Percentiles rank a stretch among this genome's conserved stretches.
Conservation (phyloP, 352 stramenopile genomes). For the Aphanomyces cochlioides region DNA sequence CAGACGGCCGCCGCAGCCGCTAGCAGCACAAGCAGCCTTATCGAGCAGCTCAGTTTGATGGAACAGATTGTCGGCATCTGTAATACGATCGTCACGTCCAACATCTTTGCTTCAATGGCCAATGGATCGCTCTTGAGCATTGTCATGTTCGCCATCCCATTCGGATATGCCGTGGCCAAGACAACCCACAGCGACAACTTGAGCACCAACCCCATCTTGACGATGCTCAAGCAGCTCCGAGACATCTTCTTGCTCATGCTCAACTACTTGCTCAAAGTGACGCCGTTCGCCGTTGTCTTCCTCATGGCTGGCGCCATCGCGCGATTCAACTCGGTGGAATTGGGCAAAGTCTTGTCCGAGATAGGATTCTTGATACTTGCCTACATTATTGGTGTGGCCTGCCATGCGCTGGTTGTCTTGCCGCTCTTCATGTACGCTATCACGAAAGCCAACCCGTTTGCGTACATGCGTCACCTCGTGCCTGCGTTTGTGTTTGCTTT, state of each 20-base stretch:
- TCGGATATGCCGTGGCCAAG: conserved; percentile 59
- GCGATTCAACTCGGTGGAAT: conserved; percentile 11
- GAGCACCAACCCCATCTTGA: conserved; percentile 61
- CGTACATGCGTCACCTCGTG: conserved; percentile 60
- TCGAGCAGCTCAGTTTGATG: conserved; percentile 44
- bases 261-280: conserved; percentile 62
- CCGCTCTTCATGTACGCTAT: conserved; percentile 61
- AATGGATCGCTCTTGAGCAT: conserved; percentile 55
- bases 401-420: conserved; percentile 57
- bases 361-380: conserved; percentile 52
- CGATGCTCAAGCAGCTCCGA: conserved; percentile 57
- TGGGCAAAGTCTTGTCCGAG: conserved; percentile 38
- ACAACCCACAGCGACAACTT: conserved; percentile 37
- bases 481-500: conserved; percentile 68
- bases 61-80: conserved; percentile 59
- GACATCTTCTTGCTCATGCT: conserved; percentile 66
- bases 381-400: conserved; percentile 35
- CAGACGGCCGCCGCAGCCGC: too few species aligned
- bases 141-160: conserved; percentile 63
- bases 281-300: conserved; percentile 68
- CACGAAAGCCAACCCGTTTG: conserved; percentile 63
- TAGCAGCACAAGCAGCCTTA: conserved; percentile 18
- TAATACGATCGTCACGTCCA: conserved; percentile 51
- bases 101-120: conserved; percentile 58
- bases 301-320: conserved; percentile 66